Conservation (phyloP, 345 rosid species). For the Eucalyptus marginata region DNA sequence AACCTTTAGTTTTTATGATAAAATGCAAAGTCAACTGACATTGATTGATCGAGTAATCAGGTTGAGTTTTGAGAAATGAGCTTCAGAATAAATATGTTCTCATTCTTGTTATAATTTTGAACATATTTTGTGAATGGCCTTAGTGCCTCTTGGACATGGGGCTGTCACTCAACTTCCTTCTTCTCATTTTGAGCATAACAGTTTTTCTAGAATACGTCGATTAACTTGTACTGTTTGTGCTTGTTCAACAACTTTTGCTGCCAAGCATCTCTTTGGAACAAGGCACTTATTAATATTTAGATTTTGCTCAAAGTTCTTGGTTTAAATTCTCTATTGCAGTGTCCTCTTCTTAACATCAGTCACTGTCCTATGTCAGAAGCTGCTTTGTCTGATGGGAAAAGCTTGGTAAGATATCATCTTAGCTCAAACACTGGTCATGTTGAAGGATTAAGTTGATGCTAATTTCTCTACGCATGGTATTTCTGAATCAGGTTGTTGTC, state of each 20-base stretch:
- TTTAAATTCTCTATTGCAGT: slow-evolving; percentile 36
- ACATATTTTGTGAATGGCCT: neutral
- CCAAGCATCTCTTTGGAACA: neutral
- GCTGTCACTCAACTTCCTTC: neutral
- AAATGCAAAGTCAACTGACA: neutral
- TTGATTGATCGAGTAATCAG: neutral
- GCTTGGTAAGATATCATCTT: slow-evolving; percentile 41
- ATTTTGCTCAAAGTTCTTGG: slow-evolving; percentile 2
- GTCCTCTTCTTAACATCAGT: slow-evolving; percentile 89
- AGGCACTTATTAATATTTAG: neutral
- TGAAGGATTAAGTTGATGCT: neutral
- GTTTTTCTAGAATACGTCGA: neutral
- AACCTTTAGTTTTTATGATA: neutral
- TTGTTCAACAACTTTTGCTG: neutral
- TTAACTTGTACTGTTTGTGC: neutral
- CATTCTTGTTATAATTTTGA: neutral
- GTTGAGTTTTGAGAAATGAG: neutral
- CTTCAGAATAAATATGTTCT: neutral
- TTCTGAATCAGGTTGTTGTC: slow-evolving; percentile 41
- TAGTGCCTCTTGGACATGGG: neutral
- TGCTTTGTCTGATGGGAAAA: slow-evolving; percentile 40
- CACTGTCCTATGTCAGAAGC: slow-evolving; percentile 89
- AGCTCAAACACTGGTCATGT: neutral
- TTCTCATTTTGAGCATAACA: neutral
- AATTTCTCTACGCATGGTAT: neutral